Evolutionary conservation across 768 basidiomycete genomes (phyloP).

Genomic region (Tulasnella sp.): DNA sequence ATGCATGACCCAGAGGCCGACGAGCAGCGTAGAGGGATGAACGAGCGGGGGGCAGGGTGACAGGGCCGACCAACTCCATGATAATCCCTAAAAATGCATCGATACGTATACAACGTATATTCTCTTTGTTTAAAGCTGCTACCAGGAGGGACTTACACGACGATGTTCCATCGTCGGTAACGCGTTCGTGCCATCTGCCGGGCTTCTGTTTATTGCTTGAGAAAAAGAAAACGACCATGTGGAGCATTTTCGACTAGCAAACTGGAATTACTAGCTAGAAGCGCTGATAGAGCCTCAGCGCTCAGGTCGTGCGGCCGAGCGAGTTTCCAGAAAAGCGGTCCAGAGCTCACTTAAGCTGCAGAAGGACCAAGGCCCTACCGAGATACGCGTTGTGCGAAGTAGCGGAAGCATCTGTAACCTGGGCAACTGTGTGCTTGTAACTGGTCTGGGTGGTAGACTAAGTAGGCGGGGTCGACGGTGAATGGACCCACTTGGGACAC

Average conservation of each 20-base stretch:
- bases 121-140: too few species aligned
- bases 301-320: background rate
- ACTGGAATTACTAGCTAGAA: background rate
- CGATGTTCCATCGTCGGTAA: background rate
- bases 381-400: too few species aligned
- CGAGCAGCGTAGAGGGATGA: slow-evolving; percentile 55
- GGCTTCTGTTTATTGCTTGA: background rate
- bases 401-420: too few species aligned
- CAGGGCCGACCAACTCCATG: slow-evolving; percentile 22
- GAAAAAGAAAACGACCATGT: slow-evolving; percentile 18
- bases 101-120: background rate
- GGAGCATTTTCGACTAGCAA: background rate
- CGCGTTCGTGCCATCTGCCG: background rate
- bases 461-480: too few species aligned
- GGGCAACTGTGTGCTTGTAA: too few species aligned
- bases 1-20: slow-evolving; percentile 66
- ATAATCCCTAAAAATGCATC: background rate
- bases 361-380: too few species aligned
- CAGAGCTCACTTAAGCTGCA: too few species aligned
- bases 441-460: too few species aligned
- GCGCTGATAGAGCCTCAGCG: background rate
- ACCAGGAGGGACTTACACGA: background rate
- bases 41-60: background rate
- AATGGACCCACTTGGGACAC: too few species aligned
- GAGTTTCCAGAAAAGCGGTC: too few species aligned